Base-by-base conservation (phyloP, 2,329 filamentous ascomycete genomes). In the Sphaerulina vaccinii region DNA sequence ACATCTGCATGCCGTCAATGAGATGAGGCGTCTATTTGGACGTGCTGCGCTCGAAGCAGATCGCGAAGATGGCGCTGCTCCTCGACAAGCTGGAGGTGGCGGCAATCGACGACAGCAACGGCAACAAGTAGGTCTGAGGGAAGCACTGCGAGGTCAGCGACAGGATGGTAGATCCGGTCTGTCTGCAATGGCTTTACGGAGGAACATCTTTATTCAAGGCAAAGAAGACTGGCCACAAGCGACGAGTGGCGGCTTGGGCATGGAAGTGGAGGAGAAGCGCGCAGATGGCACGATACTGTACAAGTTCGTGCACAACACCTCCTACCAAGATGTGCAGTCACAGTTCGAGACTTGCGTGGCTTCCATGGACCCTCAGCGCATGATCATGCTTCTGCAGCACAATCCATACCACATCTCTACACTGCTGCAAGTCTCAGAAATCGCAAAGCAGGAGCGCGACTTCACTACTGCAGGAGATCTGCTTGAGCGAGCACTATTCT, bases 381-480 rank as follows among this genome's bases (percentile, higher is more conserved):
- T 99, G 73, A 84, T 97, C 36, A 75, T 84, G 29, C 81, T 93
- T 45, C 76, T 97, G 2, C 80, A 83, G 56, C 76, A 78, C 60
- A 84, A 90, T 62, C 88, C 92, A 3, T 97, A 96, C 68, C 91
- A 97, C 67, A 86, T 97, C 60, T 93, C 90, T 1, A 91, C 89
- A 2, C 80, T 97, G n/a, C 83, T 97, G 18, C 91, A 96, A 68
- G 90, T 95, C 22, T 95, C 89, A 56, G 89, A 90, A 67, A 87
- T 97, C 43, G 90, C 90, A 10, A 92, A 93, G 68, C 88, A 96
- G 60, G 90, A 96, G 66, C 84, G 90, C 47, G 93, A 97, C 66
- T 86, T 90, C 68, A 83, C 91, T 1, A 81, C 93, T 3, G 85
- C 92, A 0, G 86, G 89, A 3, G 91, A 97, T 63, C 80, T 97